Base-by-base conservation (phyloP, 2,329 filamentous ascomycete species). In the Aspergillus caelatus region DNA sequence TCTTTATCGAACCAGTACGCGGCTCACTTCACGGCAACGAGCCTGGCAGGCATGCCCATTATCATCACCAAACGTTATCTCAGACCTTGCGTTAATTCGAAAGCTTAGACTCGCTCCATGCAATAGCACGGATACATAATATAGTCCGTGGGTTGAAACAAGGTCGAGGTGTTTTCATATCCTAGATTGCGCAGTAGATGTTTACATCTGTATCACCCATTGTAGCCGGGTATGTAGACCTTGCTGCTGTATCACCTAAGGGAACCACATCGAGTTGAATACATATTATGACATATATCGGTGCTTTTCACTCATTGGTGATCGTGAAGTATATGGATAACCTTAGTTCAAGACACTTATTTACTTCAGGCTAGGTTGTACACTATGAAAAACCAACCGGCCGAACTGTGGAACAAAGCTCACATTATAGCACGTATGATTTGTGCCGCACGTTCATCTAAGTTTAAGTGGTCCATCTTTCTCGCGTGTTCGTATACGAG, bases 11-110 rank as follows among this genome's bases (percentile, higher is more conserved):
- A 32, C 28, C 52, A 36, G 8, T 4, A 7, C 16, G 32, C 6
- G 9, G 30, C 52, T 34, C 12, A 34, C 10, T 26, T 39, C 34
- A 7, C 8, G 5, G 12, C 34, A 36, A 16, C 0, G 5, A 16
- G 34, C 34, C 16, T 36, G 0, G 34, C 7, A 0, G 1, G 0
- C 3, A 7, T 36, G 12, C 12, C 0, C 5, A 2, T 36, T 16
- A 36, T 36, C 5, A 36, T 14, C 34, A 16, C 34, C 3, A 14
- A 16, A 16, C 14, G 34, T 7, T 36, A 36, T 36, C 2, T 43
- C 19, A 43, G 41, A 43, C 19, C 19, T 21, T 43, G 34, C 0
- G 34, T 16, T 8, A 36, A 14, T 16, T 28, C 23, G 16, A 16
- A 23, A 48, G 21, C 12, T 9, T 12, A 26, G 0, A 11, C 14